Evolutionary conservation across 495 filamentous ascomycete species (phyloP).

Genomic region (Aspergillus leporis): DNA sequence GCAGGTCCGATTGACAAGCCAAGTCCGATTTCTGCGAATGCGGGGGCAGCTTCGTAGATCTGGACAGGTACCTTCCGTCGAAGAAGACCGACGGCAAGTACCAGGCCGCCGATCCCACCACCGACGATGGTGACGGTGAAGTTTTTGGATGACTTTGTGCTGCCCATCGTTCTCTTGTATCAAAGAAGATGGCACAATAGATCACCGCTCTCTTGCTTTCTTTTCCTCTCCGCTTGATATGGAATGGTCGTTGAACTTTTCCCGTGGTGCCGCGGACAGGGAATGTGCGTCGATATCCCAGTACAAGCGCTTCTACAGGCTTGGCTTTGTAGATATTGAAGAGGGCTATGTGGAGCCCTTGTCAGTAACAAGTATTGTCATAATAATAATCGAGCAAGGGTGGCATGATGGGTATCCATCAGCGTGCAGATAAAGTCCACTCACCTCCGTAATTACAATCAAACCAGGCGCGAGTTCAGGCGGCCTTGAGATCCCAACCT

Average conservation of each 20-base stretch:
- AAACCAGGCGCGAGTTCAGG: background rate
- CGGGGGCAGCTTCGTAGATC: conserved; percentile 50
- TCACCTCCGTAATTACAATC: background rate
- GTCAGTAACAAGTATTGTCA: background rate
- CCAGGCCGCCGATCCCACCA: conserved; percentile 30
- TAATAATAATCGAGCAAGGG: background rate
- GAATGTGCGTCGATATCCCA: background rate
- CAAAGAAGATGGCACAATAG: too few relatives aligned
- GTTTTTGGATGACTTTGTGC: background rate
- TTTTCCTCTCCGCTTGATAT: too few relatives aligned
- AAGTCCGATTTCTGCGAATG: conserved; percentile 44
- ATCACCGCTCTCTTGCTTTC: too few relatives aligned
- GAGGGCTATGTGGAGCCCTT: background rate
- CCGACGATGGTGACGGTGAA: conserved; percentile 24
- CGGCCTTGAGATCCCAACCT: background rate
- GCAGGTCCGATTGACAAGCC: conserved; percentile 28
- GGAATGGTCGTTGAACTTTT: background rate
- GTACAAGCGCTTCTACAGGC: too few relatives aligned
- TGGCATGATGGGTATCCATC: background rate
- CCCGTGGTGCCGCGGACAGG: too few relatives aligned
- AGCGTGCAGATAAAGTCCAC: background rate
- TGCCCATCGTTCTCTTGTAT: background rate
- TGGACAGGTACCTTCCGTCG: conserved; percentile 35
- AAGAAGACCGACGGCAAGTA: conserved; percentile 30
- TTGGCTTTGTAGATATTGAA: background rate